Evolutionary conservation across 495 filamentous ascomycete species (phyloP).

Genomic region (Neurospora pannonica): DNA sequence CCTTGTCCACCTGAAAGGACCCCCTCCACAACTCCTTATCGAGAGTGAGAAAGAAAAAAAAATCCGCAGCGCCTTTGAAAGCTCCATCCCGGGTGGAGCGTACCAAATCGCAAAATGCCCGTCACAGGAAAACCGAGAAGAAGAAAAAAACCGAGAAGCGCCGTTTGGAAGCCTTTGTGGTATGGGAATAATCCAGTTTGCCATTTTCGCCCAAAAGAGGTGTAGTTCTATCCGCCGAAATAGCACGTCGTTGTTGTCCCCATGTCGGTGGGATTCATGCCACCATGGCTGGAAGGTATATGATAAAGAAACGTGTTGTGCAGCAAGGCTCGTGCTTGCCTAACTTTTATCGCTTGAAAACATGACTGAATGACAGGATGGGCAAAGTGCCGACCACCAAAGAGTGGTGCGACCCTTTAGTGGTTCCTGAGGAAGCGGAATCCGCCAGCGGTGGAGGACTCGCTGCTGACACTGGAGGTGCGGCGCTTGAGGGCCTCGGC

Average conservation of each 20-base stretch:
- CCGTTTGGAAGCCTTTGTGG: background rate
- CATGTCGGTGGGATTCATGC: background rate
- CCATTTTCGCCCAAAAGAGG: background rate
- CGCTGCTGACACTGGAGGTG: constrained; percentile 26
- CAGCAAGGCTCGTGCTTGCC: background rate
- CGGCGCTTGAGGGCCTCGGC: constrained; percentile 21
- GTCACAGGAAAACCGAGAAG: background rate
- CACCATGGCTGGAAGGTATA: background rate
- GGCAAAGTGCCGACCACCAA: constrained; percentile 27
- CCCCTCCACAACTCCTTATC: background rate
- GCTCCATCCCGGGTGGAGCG: background rate
- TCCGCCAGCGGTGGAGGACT: constrained; percentile 16
- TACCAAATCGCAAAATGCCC: background rate
- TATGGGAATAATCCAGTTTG: background rate
- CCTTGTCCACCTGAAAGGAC: background rate
- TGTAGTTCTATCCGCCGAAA: background rate
- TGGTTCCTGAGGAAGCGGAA: constrained; percentile 37
- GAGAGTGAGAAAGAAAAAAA: background rate
- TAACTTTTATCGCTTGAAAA: background rate
- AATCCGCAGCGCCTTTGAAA: background rate
- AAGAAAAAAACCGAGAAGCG: background rate
- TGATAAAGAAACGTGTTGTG: background rate
- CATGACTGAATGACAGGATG: background rate
- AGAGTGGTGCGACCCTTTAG: constrained; percentile 11
- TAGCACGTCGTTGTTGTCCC: background rate